Base-by-base conservation (phyloP, 805 yeast genomes). In the Suhomyces vadensis region DNA sequence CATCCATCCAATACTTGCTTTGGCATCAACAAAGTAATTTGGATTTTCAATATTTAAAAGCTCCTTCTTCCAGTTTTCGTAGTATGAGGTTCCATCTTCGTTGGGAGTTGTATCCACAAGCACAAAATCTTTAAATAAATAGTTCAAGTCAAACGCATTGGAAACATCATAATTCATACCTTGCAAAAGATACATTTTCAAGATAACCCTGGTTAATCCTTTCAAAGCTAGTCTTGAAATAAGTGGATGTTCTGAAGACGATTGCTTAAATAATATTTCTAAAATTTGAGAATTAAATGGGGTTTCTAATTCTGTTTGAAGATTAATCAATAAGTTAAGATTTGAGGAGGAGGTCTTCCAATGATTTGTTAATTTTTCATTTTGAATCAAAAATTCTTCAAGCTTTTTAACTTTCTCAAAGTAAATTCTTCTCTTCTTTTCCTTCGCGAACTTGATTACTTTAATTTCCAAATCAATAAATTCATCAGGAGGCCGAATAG, bases 191-290 rank as follows among this genome's bases (percentile, higher is more conserved):
- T 72, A 63, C 5, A 79, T 51, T 43, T 78, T 77, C 44, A 69
- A 69, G 19, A 81, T 57, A 25, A 58, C 16, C 42, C 77, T 72
- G 2, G 83, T 69, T 23, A 85, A 57, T 14, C 89, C 84, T 41
- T 77, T 79, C 46, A 83, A 63, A 14, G 86, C 82, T 27, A 79
- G 60, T 43, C 81, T 74, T 1, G 87, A 71, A 36, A 87, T 64
- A 1, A 75, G 64, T 0, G 96, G 96, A 60, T 88, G 95, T 17
- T 79, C 79, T n/a, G 77, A 73, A 10, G 72, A 63, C 0, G 85
- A 74, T 25, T 71, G 69, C 2, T 67, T 63, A 6, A 77, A 69
- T 24, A 86, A 63, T 2, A 75, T 53, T 25, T 60, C 60, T 8
- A 82, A 52, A 1, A 75, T 68, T 1, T 66, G 67, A 3, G 61